Base-by-base conservation (phyloP, 306 rosid genomes). In the Cyclanthera cordifolia region DNA sequence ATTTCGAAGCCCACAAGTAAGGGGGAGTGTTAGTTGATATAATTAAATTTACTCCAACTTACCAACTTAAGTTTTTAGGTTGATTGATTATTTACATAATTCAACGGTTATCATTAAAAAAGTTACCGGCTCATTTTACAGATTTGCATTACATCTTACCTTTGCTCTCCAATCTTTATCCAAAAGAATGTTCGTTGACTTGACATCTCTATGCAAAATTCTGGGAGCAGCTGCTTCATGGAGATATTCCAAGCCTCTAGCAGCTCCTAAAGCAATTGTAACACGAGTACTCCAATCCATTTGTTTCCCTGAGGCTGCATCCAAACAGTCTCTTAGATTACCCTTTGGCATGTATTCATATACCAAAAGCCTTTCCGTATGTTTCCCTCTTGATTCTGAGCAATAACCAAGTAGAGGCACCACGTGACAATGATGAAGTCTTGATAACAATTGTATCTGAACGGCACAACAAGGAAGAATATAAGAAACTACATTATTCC, bases 161-260 rank as follows among this genome's bases (percentile, higher is more conserved):
- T 88, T 93, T 72, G 96, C 96, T 68, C 75, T 88, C 89, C 85
- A 87, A 77, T 83, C 82, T 72, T 84, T 84, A 78, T 90, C 99
- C 45, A 93, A 83, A 79, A 93, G 96, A 85, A 93, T 93, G 83
- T 93, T 93, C 46, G 96, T 86, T 47, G 99, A 93, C 80, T 90
- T 93, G 72, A 93, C 94, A 82, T 93, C 96, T 74, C 96, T 82
- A 75, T 93, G 99, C 61, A 93, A 86, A 77, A 93, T 85, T 82
- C 85, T 88, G 56, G 99, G 99, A 78, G 95, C 99, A 74, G 96
- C 99, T 55, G 99, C 96, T 56, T 89, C 99, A 75, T 93, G 99
- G 68, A 93, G 96, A 88, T 93, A 93, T 73, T 93, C 99, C 81
- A 93, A 78, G 43, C 95, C 99, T 70, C 91, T 87, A 49, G 99